These are phyloP conservation scores for Nicotiana paniculata DNA, from an alignment of 257 asterid genomes.

Conservation along the genomic window DNA sequence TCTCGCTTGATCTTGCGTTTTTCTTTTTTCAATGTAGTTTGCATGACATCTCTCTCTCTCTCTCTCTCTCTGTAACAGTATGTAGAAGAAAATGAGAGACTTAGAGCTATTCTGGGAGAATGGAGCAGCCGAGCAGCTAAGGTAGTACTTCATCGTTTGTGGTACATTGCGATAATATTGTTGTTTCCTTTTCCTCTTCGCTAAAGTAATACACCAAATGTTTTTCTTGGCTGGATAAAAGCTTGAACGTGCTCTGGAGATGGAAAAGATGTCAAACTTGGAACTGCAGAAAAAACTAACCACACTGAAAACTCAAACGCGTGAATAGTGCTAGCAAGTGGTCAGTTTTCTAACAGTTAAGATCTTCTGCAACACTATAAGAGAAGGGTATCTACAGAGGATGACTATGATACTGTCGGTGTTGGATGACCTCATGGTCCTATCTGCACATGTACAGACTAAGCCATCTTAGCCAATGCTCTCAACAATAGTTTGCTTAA, in stretches of 20 bases:
- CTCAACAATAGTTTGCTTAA: background rate
- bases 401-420: background rate
- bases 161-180: background rate
- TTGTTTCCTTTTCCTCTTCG: background rate
- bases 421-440: background rate
- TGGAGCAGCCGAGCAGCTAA: constrained; percentile 98
- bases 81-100: constrained; percentile 93
- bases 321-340: background rate
- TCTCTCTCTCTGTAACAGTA: constrained; percentile 47
- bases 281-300: constrained; percentile 76
- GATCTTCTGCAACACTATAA: background rate
- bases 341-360: background rate
- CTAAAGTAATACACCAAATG: constrained; percentile 10
- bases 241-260: constrained; percentile 94
- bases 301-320: constrained; percentile 32
- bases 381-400: background rate
- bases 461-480: background rate
- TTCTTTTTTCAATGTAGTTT: background rate
- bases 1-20: background rate
- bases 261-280: constrained; percentile 60
- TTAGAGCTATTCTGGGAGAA: constrained; percentile 89
- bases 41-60: constrained; percentile 6
- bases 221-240: constrained; percentile 28
- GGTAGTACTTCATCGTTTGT: constrained; percentile 35
- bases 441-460: background rate